A percentile compares a stretch with the other conserved stretches of the same genome.
phyloP scores from a whole-genome alignment of 2,329 filamentous ascomycete genomes.

The Xylariaceae sp. region DNA sequence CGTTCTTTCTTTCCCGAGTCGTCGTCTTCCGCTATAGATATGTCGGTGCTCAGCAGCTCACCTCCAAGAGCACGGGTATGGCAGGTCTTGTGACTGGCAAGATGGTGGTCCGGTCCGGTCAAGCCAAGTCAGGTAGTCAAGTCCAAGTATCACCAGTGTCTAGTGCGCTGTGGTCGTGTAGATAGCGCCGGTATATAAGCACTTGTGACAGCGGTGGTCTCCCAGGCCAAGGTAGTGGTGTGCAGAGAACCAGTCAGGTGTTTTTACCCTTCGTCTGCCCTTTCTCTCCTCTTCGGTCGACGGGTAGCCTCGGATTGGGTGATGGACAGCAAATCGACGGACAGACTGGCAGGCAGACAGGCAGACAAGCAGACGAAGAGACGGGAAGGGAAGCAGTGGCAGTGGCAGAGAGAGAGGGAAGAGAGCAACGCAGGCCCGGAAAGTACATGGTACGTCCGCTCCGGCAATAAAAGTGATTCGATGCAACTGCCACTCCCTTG shows the following conservation, averaged over 20 bases:
- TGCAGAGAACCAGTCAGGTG: background rate
- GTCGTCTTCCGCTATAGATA: no score
- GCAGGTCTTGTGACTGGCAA: no score
- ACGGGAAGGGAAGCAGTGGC: background rate
- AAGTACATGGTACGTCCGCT: no score
- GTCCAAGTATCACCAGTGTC: background rate
- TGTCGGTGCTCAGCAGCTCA: no score
- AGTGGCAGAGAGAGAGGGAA: background rate
- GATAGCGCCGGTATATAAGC: background rate
- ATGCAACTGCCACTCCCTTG: slow-evolving; percentile 5
- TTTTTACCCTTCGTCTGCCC: background rate
- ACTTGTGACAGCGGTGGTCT: background rate
- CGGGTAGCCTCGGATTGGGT: background rate
- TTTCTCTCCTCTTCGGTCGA: background rate
- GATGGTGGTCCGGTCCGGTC: no score
- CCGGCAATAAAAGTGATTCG: background rate
- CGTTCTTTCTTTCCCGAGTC: no score
- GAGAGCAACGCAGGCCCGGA: background rate
- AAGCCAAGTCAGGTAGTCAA: no score
- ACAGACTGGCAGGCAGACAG: background rate
- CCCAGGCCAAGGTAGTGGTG: background rate
- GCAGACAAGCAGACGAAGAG: slow-evolving; percentile 6
- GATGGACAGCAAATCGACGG: background rate
- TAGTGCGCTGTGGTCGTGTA: background rate
- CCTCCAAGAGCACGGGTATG: no score